Evolutionary conservation across 2,329 filamentous ascomycete genomes (phyloP).

Genomic region (Fusarium oxysporum): DNA sequence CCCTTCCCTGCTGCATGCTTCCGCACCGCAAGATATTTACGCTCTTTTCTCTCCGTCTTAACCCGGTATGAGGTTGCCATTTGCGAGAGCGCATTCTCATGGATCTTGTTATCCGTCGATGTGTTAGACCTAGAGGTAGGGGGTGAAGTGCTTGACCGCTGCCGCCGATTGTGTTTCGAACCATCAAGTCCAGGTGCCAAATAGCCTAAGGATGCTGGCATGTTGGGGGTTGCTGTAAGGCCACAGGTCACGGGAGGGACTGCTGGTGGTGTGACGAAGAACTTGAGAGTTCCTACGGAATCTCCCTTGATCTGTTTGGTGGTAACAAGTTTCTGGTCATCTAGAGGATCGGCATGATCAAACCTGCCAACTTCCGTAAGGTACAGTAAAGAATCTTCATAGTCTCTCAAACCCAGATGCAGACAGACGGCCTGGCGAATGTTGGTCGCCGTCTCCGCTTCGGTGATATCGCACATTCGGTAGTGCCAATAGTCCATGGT

Average conservation of each 20-base stretch:
- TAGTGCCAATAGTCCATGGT: conserved; percentile 95
- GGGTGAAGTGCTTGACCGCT: conserved; percentile 71
- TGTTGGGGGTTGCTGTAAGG: conserved; percentile 30
- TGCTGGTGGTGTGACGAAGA: conserved; percentile 73
- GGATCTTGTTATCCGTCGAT: conserved; percentile 52
- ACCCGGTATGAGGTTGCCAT: conserved; percentile 66
- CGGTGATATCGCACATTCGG: conserved; percentile 89
- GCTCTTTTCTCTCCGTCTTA: conserved; percentile 68
- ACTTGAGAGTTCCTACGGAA: conserved; percentile 78
- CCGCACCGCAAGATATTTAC: conserved; percentile 68
- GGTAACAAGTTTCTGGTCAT: conserved; percentile 80
- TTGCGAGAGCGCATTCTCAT: conserved; percentile 57
- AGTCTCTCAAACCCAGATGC: conserved; percentile 79
- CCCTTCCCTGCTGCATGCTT: conserved; percentile 62
- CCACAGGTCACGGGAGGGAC: conserved; percentile 29
- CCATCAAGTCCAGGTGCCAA: conserved; percentile 58
- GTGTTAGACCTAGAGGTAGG: conserved; percentile 69
- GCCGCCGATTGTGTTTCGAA: conserved; percentile 59
- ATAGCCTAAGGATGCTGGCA: conserved; percentile 53
- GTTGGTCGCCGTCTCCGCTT: conserved; percentile 79
- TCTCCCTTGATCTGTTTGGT: conserved; percentile 79
- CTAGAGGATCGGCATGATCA: conserved; percentile 83
- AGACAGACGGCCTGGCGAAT: conserved; percentile 81
- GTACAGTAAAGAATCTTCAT: conserved; percentile 77
- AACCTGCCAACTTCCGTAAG: conserved; percentile 86